These are phyloP conservation scores for Chlamydomonas applanata DNA, from an alignment of 139 green algal species.

Conservation along the genomic window DNA sequence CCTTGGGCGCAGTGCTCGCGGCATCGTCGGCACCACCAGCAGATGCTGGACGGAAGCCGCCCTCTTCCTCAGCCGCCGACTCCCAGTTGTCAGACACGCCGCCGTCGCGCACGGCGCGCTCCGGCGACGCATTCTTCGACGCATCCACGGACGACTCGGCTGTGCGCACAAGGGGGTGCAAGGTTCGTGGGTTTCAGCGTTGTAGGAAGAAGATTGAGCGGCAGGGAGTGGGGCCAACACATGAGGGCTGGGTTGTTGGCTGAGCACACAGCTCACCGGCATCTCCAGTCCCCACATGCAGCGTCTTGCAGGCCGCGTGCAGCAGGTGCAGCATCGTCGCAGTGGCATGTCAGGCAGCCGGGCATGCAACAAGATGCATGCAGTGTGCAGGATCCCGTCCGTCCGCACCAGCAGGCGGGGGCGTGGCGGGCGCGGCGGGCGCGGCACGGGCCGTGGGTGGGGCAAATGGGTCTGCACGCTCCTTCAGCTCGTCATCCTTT, in stretches of 20 bases:
- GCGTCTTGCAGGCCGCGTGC: no score
- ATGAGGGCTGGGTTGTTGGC: no score
- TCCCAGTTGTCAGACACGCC: conserved; percentile 30
- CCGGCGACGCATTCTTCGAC: background rate
- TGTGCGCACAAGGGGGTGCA: no score
- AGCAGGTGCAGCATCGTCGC: no score
- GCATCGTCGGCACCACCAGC: background rate
- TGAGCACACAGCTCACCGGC: no score
- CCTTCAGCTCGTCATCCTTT: conserved; percentile 11
- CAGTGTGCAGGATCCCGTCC: no score
- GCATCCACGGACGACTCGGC: background rate
- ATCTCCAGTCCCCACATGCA: no score
- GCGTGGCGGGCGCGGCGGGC: background rate
- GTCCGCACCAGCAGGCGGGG: background rate
- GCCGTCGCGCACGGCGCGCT: background rate
- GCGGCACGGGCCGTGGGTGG: background rate
- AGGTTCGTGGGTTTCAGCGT: no score
- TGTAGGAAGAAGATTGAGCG: no score
- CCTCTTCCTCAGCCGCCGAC: conserved; percentile 11
- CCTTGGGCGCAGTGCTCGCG: background rate
- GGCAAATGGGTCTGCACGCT: background rate
- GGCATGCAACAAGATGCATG: background rate
- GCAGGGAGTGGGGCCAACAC: no score
- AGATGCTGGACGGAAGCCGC: background rate
- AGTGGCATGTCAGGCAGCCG: no score